phyloP scores from a whole-genome alignment of 2,329 filamentous ascomycete species.

The Sarocladium brachiariae region DNA sequence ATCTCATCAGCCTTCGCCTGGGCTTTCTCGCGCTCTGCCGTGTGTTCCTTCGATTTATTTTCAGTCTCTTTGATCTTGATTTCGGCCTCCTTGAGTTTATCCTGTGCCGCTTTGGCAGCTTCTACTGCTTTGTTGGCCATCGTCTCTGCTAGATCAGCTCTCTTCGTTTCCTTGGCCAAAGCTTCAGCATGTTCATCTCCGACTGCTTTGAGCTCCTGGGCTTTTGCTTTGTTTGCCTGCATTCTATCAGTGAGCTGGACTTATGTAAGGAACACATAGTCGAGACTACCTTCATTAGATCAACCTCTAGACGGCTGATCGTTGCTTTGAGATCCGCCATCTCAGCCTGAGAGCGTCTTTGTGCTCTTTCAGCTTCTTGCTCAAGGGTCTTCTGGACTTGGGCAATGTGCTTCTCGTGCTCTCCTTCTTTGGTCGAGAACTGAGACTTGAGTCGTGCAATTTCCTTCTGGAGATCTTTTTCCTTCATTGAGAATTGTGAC shows the following conservation, averaged over 20 bases:
- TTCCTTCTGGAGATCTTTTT: slow-evolving; percentile 21
- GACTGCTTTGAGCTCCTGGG: slow-evolving; percentile 51
- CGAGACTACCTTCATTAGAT: slow-evolving; percentile 47
- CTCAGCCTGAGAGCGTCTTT: slow-evolving; percentile 50
- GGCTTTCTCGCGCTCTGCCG: slow-evolving; percentile 20
- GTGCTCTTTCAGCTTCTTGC: slow-evolving; percentile 41
- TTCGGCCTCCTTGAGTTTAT: slow-evolving; percentile 22
- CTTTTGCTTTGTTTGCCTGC: slow-evolving; percentile 53
- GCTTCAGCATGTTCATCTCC: slow-evolving; percentile 30
- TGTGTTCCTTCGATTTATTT: slow-evolving; percentile 18
- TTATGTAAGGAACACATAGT: background rate
- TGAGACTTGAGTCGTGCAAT: slow-evolving; percentile 24
- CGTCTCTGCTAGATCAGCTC: slow-evolving; percentile 29
- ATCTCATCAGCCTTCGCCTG: slow-evolving; percentile 15
- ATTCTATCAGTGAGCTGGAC: slow-evolving; percentile 1
- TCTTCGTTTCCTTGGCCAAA: slow-evolving; percentile 32
- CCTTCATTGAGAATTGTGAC: slow-evolving; percentile 22
- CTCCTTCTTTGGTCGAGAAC: slow-evolving; percentile 17
- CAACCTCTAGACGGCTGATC: slow-evolving; percentile 54
- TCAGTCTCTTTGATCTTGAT: slow-evolving; percentile 21
- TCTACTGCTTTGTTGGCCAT: slow-evolving; percentile 15
- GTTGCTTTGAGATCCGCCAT: slow-evolving; percentile 55
- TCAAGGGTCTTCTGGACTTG: slow-evolving; percentile 41
- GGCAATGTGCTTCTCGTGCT: slow-evolving; percentile 19
- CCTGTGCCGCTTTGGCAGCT: no score